Base-by-base conservation (phyloP, 2,329 filamentous ascomycete species). In the Teratosphaeria nubilosa region DNA sequence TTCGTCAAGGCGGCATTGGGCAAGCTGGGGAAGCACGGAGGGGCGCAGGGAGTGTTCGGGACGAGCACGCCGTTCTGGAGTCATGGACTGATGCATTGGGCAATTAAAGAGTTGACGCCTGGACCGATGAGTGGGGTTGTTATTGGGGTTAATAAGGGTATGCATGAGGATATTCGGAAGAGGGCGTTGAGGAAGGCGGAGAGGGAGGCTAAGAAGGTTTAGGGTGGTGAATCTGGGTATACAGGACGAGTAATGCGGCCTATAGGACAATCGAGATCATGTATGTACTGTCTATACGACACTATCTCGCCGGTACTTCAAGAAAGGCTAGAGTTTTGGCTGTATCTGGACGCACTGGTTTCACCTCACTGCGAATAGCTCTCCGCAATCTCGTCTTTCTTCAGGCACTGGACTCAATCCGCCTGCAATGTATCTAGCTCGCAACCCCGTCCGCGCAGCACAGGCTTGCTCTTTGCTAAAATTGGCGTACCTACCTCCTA, bases 31-130 rank as follows among this genome's bases (percentile, higher is more conserved):
- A 76, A 84, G 53, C 83, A 82, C 58, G 88, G 90, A 60, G 85
- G 87, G 54, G 89, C 88, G 66, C 89, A 95, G 70, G 82, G 83
- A 13, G 87, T 90, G 58, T 84, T 87, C 5, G 87, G 87, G 74
- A 95, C 89, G 37, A 92, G 90, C 68, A 95, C 91, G 2, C 95
- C 94, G 0, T 96, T 87, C 78, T 97, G 91, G 91, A 88, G 83
- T 64, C 94, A 99, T 74, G 90, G 86, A 0, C 71, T 95, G 56
- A 88, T 96, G 85, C 86, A 92, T 63, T 96, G 89, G 87, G 83
- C 84, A 58, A 78, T 96, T 56, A 79, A 79, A 58, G 80, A 78
- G 32, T 77, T 86, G 55, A 72, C 60, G 48, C 60, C 82, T 41
- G 85, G 85, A 0, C 75, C 82, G 50, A 82, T 82, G 72, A 82